Percentiles rank a stretch among this genome's conserved stretches.
Evolutionary conservation across 2,329 filamentous ascomycete species (phyloP).

Genomic region (Nemania bipapillata): DNA sequence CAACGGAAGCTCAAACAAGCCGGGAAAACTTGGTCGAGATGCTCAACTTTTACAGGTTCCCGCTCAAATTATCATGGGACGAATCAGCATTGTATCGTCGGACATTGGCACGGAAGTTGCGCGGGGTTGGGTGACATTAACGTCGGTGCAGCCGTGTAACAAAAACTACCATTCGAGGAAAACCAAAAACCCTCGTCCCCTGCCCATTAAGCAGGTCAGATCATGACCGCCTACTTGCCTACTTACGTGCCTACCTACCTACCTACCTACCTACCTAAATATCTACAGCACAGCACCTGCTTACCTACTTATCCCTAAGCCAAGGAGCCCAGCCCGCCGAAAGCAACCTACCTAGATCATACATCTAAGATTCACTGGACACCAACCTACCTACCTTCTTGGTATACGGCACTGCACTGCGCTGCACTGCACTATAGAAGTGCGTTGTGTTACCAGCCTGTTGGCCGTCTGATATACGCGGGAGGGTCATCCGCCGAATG

Average conservation of each 20-base stretch:
- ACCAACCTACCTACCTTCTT: neutral
- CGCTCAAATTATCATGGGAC: neutral
- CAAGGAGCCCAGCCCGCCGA: too few species aligned
- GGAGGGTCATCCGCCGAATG: constrained; percentile 7
- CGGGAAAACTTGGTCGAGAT: neutral
- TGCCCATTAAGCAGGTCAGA: neutral
- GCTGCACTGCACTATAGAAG: too few species aligned
- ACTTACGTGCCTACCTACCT: too few species aligned
- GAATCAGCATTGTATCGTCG: neutral
- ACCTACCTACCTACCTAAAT: too few species aligned
- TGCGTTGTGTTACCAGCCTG: neutral
- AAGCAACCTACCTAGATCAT: neutral
- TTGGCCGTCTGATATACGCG: constrained; percentile 2
- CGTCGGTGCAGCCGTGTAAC: constrained; percentile 11
- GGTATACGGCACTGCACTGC: too few species aligned
- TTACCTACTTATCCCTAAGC: too few species aligned
- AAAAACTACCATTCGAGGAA: neutral
- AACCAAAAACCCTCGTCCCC: neutral
- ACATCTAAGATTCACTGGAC: neutral
- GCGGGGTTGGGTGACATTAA: constrained; percentile 10
- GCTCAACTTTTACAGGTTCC: neutral
- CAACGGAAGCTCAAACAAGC: neutral
- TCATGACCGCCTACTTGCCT: neutral
- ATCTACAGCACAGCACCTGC: too few species aligned
- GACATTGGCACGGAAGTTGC: neutral